Evolutionary conservation across 768 basidiomycete species (phyloP), one percentile per base, ranked within the genome.

Genomic region (Suillus paluster): DNA sequence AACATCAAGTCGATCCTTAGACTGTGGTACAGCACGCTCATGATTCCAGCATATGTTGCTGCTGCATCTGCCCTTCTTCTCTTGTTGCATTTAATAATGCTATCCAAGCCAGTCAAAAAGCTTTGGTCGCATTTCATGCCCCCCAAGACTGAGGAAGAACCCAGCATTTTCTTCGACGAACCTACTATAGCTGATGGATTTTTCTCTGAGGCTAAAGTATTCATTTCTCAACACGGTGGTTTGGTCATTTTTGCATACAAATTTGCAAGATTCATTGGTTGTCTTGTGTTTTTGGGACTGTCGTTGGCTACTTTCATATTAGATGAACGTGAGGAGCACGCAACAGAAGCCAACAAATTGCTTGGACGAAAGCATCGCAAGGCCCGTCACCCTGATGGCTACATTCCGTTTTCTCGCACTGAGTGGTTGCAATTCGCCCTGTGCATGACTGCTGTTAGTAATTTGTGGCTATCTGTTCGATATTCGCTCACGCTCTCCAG

Each of bases 131-230:
- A 21, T 34, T 36, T 57, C 19, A 21, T 62, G 15, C 52, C 42
- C 39, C 7, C 11, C 33, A 64, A 44, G 33, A 41, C 21, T 1
- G 41, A 23, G 14, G 14, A 41, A 38, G 44, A 54, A 5, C 17
- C 34, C 4, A 52, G 17, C 49, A 10, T 5, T 55, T 30, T 25
- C 15, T 57, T n/a, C 10, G 25, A 23, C 14, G 39, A 58, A 59
- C 25, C 30, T 38, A n/a, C 15, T 23, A 39, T 21, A 27, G 30
- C 38, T 19, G 25, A 54, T 7, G 44, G 41, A 30, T 55, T 79
- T 39, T 58, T 71, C 34, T 68, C 71, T 27, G 78, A 80, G 54
- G 67, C 81, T 56, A 71, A 71, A 41, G 54, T 42, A 30, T 62
- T 66, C 57, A 49, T 73, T 23, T 53, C 58, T 15, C 42, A 52